These are phyloP conservation scores for Kwoniella newhampshirensis DNA, from an alignment of 768 basidiomycete species.

Conservation along the genomic window DNA sequence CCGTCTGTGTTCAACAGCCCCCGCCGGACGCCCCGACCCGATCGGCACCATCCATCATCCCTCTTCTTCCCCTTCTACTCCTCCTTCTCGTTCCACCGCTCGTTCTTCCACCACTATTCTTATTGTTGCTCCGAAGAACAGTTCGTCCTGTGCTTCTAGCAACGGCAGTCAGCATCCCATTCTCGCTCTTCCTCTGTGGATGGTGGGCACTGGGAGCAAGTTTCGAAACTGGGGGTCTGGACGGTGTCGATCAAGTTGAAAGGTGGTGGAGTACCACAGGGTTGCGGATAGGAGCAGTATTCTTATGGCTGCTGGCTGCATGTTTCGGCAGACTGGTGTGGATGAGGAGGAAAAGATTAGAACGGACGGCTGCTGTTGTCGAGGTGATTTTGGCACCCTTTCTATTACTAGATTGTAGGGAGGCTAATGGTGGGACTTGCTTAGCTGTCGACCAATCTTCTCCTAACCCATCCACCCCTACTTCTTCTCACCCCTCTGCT, in stretches of 20 bases:
- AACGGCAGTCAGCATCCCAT: conserved; percentile 49
- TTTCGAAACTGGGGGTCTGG: conserved; percentile 41
- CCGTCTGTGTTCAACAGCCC: conserved; percentile 22
- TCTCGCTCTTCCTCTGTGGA: conserved; percentile 46
- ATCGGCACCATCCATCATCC: conserved; percentile 46
- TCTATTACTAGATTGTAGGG: neutral
- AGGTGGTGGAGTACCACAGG: conserved; percentile 55
- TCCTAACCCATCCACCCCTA: conserved; percentile 51
- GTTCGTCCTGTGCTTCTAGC: conserved; percentile 76
- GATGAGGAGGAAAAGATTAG: conserved; percentile 64
- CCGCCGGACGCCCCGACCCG: conserved; percentile 24
- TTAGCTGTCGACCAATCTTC: conserved; percentile 49
- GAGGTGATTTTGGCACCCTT: conserved; percentile 42
- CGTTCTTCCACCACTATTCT: conserved; percentile 44
- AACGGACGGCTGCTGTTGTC: conserved; percentile 54
- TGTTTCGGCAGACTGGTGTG: conserved; percentile 63
- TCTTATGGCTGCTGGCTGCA: conserved; percentile 69
- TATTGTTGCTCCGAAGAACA: conserved; percentile 68
- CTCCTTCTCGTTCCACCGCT: conserved; percentile 42
- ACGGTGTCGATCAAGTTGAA: conserved; percentile 33
- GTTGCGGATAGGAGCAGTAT: conserved; percentile 72
- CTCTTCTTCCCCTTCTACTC: conserved; percentile 45
- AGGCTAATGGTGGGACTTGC: neutral
- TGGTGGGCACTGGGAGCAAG: conserved; percentile 51
- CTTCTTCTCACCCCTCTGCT: conserved; percentile 51